phyloP scores from a whole-genome alignment of 345 rosid species.

The Mercurialis annua region DNA sequence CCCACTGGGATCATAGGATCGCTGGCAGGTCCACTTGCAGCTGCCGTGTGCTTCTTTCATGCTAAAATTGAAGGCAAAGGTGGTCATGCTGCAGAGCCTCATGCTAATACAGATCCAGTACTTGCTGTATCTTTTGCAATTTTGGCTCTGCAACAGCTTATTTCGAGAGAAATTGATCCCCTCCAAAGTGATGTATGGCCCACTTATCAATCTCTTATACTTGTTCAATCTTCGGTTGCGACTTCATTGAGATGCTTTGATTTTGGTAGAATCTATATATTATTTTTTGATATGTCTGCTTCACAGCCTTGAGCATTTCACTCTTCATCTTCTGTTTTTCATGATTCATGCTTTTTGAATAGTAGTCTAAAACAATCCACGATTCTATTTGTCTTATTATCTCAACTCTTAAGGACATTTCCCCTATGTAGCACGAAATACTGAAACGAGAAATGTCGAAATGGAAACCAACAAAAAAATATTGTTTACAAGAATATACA shows the following conservation, averaged over 20 bases:
- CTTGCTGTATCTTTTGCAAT: constrained; percentile 64
- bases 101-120: constrained; percentile 51
- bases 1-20: constrained; percentile 58
- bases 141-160: constrained; percentile 72
- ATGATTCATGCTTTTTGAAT: neutral
- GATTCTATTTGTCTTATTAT: neutral
- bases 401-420: no score
- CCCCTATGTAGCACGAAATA: no score
- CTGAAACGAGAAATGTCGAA: no score
- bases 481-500: no score
- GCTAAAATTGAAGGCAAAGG: constrained; percentile 57
- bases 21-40: constrained; percentile 58
- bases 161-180: constrained; percentile 83
- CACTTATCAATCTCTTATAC: neutral
- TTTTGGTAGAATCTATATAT: neutral
- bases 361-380: neutral
- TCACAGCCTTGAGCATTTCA: neutral
- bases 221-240: neutral
- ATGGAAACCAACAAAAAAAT: no score
- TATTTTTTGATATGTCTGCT: neutral
- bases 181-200: constrained; percentile 49
- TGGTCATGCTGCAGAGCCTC: constrained; percentile 62
- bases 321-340: neutral
- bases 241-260: neutral
- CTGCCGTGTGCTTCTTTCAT: constrained; percentile 51